Evolutionary conservation across 768 basidiomycete species (phyloP).

Genomic region (Phaffia australis): DNA sequence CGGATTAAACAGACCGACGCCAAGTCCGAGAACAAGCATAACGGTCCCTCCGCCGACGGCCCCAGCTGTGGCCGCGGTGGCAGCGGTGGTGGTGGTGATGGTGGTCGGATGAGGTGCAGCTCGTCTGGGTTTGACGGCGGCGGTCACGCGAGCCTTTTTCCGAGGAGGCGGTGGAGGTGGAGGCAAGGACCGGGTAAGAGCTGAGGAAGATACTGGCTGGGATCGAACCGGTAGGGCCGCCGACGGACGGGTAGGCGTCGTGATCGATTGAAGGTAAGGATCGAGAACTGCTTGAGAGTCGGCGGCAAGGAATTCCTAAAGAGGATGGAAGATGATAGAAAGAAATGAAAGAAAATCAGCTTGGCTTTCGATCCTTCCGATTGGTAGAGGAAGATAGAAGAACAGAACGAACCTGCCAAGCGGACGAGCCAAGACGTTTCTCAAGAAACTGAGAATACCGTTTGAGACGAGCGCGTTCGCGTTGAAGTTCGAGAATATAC

Average conservation of each 20-base stretch:
- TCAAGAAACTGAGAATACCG: conserved; percentile 14
- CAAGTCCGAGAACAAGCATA: too few relatives aligned
- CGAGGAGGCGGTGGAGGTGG: conserved; percentile 2
- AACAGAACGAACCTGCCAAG: neutral
- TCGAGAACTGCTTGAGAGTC: conserved; percentile 6
- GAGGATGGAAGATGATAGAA: neutral
- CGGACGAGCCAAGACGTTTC: neutral
- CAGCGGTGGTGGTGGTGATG: too few relatives aligned
- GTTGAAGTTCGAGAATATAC: conserved; percentile 24
- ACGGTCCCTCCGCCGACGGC: too few relatives aligned
- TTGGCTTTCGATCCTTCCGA: too few relatives aligned
- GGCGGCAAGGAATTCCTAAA: conserved; percentile 2
- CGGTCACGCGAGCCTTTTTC: too few relatives aligned
- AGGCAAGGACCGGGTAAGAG: neutral
- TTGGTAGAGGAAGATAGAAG: neutral
- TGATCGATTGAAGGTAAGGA: conserved; percentile 19
- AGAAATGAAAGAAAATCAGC: too few relatives aligned
- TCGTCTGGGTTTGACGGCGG: too few relatives aligned
- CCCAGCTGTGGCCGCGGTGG: too few relatives aligned
- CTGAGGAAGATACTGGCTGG: conserved; percentile 3
- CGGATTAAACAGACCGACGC: too few relatives aligned
- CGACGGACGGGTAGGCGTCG: conserved; percentile 8
- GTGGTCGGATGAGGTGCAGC: too few relatives aligned
- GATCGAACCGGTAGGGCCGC: neutral
- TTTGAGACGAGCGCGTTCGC: conserved; percentile 6